Base-by-base conservation (phyloP, 148 eudicot genomes). In the Cornus kousa region DNA sequence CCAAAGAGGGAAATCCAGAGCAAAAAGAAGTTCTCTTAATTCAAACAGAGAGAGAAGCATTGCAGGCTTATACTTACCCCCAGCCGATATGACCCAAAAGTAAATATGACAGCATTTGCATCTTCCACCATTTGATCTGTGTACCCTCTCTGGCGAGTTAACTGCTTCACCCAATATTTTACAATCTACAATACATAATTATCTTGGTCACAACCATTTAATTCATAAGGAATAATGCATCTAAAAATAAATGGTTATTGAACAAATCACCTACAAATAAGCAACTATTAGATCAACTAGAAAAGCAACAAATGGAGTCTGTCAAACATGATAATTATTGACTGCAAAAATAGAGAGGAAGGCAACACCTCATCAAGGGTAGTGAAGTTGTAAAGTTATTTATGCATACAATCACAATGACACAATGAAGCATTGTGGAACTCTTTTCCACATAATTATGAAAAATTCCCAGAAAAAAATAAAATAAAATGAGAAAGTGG, bases 81-180 rank as follows among this genome's bases (percentile, higher is more conserved):
- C 83, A 86, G 59, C 74, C 86, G 79, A 68, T 83, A 86, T 12
- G 88, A 86, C 28, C 88, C 88, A 86, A 86, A 86, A 31, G 88
- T 86, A 78, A 83, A 80, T 64, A 86, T 83, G 17, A 83, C 72
- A 68, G 88, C 88, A 86, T 83, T 86, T 67, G 88, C 88, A 74
- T 86, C 86, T 46, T 86, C 86, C 72, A 80, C 88, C 88, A 80
- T 83, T 78, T 86, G 88, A 74, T 83, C 88, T 28, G 83, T 77
- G 79, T 83, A 86, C 72, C 88, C 88, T 78, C 82, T 80, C 67
- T 80, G 88, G 19, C 81, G 86, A 28, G 88, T 86, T 77, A 86
- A 74, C 72, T 82, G 86, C 73, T 86, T 86, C 75, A 86, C 88
- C 88, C 88, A 86, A 24, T 64, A 57, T 80, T 86, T 86, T 71